Evolutionary conservation across 2,329 filamentous ascomycete species (phyloP).

Genomic region (Aureobasidium lini): DNA sequence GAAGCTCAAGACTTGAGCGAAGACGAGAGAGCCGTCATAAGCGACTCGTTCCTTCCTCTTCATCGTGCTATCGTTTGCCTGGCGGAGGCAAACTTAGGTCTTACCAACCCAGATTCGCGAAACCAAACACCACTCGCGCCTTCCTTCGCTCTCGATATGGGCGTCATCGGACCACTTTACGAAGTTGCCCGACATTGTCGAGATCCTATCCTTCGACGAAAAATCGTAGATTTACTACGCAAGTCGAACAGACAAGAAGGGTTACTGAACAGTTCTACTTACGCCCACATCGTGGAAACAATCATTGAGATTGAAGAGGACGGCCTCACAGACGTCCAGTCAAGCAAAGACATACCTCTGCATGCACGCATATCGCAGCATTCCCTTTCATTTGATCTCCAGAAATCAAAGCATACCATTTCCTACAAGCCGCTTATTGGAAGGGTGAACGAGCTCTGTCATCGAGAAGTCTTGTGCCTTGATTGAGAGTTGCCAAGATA

Average conservation of each 20-base stretch:
- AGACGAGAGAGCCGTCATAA: neutral
- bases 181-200: slow-evolving; percentile 22
- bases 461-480: neutral
- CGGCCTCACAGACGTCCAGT: neutral
- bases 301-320: slow-evolving; percentile 24
- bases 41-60: neutral
- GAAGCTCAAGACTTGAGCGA: neutral
- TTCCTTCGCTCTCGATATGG: slow-evolving; percentile 23
- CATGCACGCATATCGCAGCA: neutral
- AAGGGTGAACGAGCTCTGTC: neutral
- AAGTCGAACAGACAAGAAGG: slow-evolving; percentile 19
- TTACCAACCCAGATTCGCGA: neutral
- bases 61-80: neutral
- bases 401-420: neutral
- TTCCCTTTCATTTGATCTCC: neutral
- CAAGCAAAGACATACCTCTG: neutral
- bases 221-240: slow-evolving; percentile 18
- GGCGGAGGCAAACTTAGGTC: neutral
- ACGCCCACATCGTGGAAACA: slow-evolving; percentile 24
- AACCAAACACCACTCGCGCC: neutral
- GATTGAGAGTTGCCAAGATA: neutral
- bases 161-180: slow-evolving; percentile 22
- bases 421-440: neutral
- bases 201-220: slow-evolving; percentile 18
- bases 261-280: slow-evolving; percentile 16